These are phyloP conservation scores for Exobasidium rhododendri DNA, from an alignment of 1,284 basidiomycete species.

Conservation along the genomic window DNA sequence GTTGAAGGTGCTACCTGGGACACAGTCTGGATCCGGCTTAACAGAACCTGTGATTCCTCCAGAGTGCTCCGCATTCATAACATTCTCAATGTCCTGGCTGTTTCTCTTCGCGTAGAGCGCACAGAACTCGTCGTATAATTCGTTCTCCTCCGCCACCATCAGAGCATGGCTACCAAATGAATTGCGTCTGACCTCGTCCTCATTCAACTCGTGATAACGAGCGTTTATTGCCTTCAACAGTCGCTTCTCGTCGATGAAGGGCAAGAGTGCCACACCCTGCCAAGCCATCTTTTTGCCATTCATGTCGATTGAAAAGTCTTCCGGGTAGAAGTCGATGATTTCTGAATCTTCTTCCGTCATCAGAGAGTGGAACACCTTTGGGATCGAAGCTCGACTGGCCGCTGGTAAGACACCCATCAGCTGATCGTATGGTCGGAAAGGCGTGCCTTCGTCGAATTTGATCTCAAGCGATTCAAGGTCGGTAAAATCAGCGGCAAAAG, in stretches of 20 bases:
- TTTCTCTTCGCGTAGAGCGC: slow-evolving; percentile 81
- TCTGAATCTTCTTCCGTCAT: slow-evolving; percentile 86
- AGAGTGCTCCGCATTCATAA: slow-evolving; percentile 68
- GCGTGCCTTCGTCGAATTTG: slow-evolving; percentile 75
- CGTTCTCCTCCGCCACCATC: slow-evolving; percentile 80
- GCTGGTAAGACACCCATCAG: slow-evolving; percentile 97
- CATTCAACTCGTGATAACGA: slow-evolving; percentile 69
- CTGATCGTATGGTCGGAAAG: slow-evolving; percentile 93
- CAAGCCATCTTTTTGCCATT: slow-evolving; percentile 99
- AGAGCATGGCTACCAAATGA: slow-evolving; percentile 78
- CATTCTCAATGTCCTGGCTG: slow-evolving; percentile 21
- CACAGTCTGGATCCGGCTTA: slow-evolving; percentile 77
- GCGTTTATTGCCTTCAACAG: slow-evolving; percentile 69
- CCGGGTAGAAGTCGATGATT: slow-evolving; percentile 94
- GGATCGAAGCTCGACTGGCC: slow-evolving; percentile 84
- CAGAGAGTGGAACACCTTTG: slow-evolving; percentile 75
- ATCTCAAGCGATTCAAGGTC: slow-evolving; percentile 73
- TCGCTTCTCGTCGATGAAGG: slow-evolving; percentile 88
- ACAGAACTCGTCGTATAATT: slow-evolving; percentile 80
- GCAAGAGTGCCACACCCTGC: slow-evolving; percentile 95
- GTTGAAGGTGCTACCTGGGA: slow-evolving; percentile 86
- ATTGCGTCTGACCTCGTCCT: slow-evolving; percentile 81
- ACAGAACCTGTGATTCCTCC: slow-evolving; percentile 77
- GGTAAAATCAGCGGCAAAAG: slow-evolving; percentile 92
- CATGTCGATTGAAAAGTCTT: slow-evolving; percentile 94